Percentiles rank a stretch among this genome's conserved stretches.
phyloP scores from a whole-genome alignment of 208 protist genomes.

The Acanthamoeba royreba region DNA sequence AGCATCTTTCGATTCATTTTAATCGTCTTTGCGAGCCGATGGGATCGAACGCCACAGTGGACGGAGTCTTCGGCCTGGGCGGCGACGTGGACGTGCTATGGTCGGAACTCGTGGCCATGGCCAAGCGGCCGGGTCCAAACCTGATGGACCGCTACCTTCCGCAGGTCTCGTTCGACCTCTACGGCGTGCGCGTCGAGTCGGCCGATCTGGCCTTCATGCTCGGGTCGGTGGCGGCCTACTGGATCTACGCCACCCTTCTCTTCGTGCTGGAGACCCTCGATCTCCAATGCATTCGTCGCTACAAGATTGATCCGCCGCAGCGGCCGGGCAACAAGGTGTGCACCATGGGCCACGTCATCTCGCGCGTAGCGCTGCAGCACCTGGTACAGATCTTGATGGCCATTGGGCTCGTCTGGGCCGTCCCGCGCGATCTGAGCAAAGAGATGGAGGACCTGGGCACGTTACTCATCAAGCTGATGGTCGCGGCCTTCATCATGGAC shows the following conservation, averaged over 20 bases:
- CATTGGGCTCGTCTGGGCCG: neutral
- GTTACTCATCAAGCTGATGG: neutral
- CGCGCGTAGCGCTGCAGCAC: neutral
- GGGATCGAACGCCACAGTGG: no score
- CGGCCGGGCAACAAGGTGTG: neutral
- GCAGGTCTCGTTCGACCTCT: neutral
- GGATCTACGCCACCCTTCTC: neutral
- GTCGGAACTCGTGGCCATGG: no score
- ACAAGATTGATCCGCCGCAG: neutral
- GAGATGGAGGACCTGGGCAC: neutral
- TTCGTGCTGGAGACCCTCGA: neutral
- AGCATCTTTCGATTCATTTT: no score
- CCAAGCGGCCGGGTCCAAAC: no score
- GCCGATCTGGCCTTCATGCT: neutral
- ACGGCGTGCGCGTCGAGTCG: neutral
- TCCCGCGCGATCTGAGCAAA: neutral
- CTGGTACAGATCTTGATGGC: neutral
- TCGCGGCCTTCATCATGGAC: constrained; percentile 21
- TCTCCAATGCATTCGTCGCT: neutral
- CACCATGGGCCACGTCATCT: neutral
- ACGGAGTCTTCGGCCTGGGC: no score
- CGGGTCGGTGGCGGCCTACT: neutral
- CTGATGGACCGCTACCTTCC: neutral
- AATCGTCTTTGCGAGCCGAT: no score
- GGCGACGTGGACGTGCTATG: no score